phyloP scores from a whole-genome alignment of 2,329 filamentous ascomycete species.

The Pseudogymnoascus sp. region DNA sequence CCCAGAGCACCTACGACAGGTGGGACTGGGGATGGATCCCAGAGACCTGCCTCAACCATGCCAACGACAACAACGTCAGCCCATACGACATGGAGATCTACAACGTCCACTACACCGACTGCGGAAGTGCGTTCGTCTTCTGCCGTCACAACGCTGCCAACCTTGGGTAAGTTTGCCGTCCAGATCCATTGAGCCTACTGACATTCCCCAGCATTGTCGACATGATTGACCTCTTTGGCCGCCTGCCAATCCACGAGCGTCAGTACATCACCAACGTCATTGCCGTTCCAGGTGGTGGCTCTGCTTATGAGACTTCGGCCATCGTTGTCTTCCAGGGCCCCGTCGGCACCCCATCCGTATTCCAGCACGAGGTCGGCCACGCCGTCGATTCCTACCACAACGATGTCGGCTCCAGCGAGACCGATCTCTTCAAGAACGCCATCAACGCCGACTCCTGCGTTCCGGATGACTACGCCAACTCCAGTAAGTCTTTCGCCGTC shows the following conservation, averaged over 20 bases:
- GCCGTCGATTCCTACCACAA: conserved; percentile 14
- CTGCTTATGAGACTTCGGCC: conserved; percentile 12
- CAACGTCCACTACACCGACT: conserved; percentile 17
- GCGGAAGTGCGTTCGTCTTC: conserved; percentile 15
- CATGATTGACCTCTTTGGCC: conserved; percentile 16
- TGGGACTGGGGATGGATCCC: conserved; percentile 16
- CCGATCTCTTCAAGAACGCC: conserved; percentile 10
- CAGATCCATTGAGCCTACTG: background rate
- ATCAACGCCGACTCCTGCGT: conserved; percentile 14
- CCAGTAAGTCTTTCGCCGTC: conserved; percentile 8
- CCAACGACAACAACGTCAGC: conserved; percentile 9
- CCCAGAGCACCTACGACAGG: conserved; percentile 8
- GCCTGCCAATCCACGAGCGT: conserved; percentile 18
- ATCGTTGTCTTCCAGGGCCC: background rate
- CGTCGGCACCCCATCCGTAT: conserved; percentile 3
- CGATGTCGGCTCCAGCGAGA: conserved; percentile 12
- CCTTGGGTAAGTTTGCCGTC: background rate
- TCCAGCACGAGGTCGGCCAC: conserved; percentile 13
- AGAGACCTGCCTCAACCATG: conserved; percentile 16
- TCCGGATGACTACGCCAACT: conserved; percentile 16
- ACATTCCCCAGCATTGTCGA: conserved; percentile 12
- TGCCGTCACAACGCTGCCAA: conserved; percentile 17
- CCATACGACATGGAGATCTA: conserved; percentile 15
- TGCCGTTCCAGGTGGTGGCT: conserved; percentile 13
- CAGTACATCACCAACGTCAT: conserved; percentile 16